Evolutionary conservation across 176 grass and related monocot species (phyloP).

Genomic region (Oryza glumipatula): DNA sequence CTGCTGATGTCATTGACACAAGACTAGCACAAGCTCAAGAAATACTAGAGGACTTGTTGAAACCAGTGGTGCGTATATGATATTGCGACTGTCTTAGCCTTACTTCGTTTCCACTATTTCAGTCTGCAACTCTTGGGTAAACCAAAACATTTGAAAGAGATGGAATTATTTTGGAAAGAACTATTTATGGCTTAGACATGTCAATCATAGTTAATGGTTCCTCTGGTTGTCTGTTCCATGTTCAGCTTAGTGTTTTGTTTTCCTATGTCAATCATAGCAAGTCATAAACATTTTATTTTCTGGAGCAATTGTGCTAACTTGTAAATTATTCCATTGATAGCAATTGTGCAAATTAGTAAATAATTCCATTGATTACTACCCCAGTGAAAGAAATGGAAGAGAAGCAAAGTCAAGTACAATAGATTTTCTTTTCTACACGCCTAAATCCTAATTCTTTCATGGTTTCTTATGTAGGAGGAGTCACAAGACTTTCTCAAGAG

Average conservation of each 20-base stretch:
- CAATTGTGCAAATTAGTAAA: background rate
- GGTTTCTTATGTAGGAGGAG: slow-evolving; percentile 59
- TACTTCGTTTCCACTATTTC: slow-evolving; percentile 1
- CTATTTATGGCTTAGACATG: slow-evolving; percentile 14
- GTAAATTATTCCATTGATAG: background rate
- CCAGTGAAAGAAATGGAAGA: slow-evolving; percentile 23
- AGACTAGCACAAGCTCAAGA: slow-evolving; percentile 78
- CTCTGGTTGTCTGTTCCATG: background rate
- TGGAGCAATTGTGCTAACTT: background rate
- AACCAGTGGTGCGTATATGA: slow-evolving; percentile 62
- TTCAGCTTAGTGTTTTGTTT: background rate
- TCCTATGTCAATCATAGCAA: background rate
- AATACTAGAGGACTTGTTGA: slow-evolving; percentile 79
- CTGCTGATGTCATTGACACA: slow-evolving; percentile 72
- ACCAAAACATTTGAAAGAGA: background rate
- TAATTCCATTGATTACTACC: background rate
- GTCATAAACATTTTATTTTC: background rate
- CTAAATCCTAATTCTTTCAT: slow-evolving; percentile 14
- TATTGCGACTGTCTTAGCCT: background rate
- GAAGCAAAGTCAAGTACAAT: background rate
- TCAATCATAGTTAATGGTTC: background rate
- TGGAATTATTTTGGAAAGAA: background rate
- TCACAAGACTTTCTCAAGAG: slow-evolving; percentile 78
- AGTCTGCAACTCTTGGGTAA: background rate
- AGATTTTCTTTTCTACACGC: background rate